phyloP scores from a whole-genome alignment of 2,329 filamentous ascomycete genomes.

The Mycogone perniciosa region DNA sequence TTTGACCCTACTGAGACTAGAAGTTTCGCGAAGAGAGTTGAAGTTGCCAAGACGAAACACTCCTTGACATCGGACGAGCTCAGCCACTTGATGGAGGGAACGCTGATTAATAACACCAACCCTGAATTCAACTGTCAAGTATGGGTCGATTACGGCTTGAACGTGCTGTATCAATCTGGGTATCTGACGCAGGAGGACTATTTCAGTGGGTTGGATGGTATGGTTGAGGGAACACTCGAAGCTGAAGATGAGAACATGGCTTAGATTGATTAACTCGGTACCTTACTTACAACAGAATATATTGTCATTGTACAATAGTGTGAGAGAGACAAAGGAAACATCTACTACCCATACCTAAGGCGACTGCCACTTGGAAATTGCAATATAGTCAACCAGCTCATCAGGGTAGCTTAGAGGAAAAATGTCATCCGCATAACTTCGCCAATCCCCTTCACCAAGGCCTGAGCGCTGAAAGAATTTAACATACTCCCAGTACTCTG shows the following conservation, averaged over 20 bases:
- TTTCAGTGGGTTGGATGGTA: slow-evolving; percentile 5
- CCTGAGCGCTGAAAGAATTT: slow-evolving; percentile 24
- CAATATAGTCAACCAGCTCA: slow-evolving; percentile 21
- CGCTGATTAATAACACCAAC: slow-evolving; percentile 1
- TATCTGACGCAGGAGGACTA: slow-evolving; percentile 8
- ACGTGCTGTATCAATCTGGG: not conserved
- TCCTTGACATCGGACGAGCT: slow-evolving; percentile 5
- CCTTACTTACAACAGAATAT: slow-evolving; percentile 20
- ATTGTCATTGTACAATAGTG: not conserved
- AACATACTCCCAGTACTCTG: slow-evolving; percentile 35
- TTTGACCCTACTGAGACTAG: not conserved
- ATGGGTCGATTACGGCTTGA: slow-evolving; percentile 7
- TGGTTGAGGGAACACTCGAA: slow-evolving; percentile 11
- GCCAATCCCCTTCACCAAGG: slow-evolving; percentile 17
- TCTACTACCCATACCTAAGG: too few species aligned
- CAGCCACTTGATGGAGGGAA: not conserved
- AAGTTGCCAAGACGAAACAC: slow-evolving; percentile 1
- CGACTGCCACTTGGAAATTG: slow-evolving; percentile 18
- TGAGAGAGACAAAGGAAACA: not conserved
- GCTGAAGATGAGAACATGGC: slow-evolving; percentile 6
- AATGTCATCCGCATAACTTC: slow-evolving; percentile 19
- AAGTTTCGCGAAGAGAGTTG: slow-evolving; percentile 1
- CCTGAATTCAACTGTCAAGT: slow-evolving; percentile 13
- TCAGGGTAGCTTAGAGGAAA: slow-evolving; percentile 21
- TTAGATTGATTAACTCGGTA: too few species aligned